Evolutionary conservation across 2,329 filamentous ascomycete species (phyloP).

Genomic region (Sclerotiophoma versabilis): DNA sequence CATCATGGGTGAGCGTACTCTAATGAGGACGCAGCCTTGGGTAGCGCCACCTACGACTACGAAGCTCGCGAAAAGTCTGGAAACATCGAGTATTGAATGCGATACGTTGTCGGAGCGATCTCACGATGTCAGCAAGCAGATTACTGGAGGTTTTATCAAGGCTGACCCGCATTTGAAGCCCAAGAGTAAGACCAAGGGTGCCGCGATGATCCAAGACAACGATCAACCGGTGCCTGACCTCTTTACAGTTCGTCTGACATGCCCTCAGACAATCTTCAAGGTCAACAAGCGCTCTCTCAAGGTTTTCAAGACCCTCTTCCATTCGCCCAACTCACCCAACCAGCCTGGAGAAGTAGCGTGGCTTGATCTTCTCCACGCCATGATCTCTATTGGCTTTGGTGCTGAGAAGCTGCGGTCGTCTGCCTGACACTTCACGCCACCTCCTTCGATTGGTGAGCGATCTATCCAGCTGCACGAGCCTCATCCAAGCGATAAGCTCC

Average conservation of each 20-base stretch:
- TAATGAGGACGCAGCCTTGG: background rate
- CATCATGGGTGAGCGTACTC: background rate
- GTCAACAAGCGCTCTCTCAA: slow-evolving; percentile 51
- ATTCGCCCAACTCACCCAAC: slow-evolving; percentile 38
- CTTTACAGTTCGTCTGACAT: too few relatives aligned
- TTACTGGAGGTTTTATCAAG: too few relatives aligned
- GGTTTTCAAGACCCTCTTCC: slow-evolving; percentile 55
- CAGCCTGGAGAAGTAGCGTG: slow-evolving; percentile 59
- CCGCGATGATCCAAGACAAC: too few relatives aligned
- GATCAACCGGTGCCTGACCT: too few relatives aligned
- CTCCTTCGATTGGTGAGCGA: slow-evolving; percentile 50
- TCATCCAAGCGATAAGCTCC: slow-evolving; percentile 62
- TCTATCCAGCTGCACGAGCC: slow-evolving; percentile 69
- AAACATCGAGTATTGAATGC: too few relatives aligned
- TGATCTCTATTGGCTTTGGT: slow-evolving; percentile 59
- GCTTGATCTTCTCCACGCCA: slow-evolving; percentile 62
- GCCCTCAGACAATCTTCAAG: slow-evolving; percentile 27
- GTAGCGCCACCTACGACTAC: background rate
- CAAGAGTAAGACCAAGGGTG: too few relatives aligned
- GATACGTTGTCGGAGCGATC: too few relatives aligned
- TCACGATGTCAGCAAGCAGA: too few relatives aligned
- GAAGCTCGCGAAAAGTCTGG: background rate
- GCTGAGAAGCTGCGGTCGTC: slow-evolving; percentile 67
- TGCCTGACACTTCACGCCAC: slow-evolving; percentile 62
- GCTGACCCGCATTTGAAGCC: too few relatives aligned